Percentiles rank a stretch among this genome's conserved stretches.
Conservation (phyloP, 1,139 yeast species). For the Saccharomyces hybrid region DNA sequence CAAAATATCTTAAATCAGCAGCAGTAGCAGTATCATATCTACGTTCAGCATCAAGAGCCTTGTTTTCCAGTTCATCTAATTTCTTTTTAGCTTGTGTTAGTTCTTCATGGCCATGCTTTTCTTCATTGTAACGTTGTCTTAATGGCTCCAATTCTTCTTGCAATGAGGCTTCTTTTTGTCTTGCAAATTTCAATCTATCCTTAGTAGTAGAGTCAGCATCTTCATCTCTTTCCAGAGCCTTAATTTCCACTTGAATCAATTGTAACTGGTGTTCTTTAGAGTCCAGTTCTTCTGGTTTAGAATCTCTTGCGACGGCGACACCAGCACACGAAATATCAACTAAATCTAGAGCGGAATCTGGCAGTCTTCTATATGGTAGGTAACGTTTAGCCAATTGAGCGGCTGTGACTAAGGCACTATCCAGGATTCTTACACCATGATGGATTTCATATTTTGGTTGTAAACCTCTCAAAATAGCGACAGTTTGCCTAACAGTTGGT, state of each 20-base stretch:
- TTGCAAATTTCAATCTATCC: slow-evolving; percentile 76
- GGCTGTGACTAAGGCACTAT: slow-evolving; percentile 89
- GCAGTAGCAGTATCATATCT: slow-evolving; percentile 91
- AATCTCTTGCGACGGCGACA: slow-evolving; percentile 96
- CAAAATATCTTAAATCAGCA: slow-evolving; percentile 93
- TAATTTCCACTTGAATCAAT: slow-evolving; percentile 87
- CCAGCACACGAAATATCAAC: slow-evolving; percentile 97
- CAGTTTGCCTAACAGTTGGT: slow-evolving; percentile 85
- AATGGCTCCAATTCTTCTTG: slow-evolving; percentile 83
- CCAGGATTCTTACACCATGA: slow-evolving; percentile 95
- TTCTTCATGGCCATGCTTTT: slow-evolving; percentile 86
- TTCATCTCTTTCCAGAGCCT: slow-evolving; percentile 93
- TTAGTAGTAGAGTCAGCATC: slow-evolving; percentile 82
- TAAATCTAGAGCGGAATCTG: slow-evolving; percentile 95
- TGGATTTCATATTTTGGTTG: slow-evolving; percentile 95
- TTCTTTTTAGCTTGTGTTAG: slow-evolving; percentile 82
- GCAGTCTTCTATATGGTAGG: slow-evolving; percentile 89
- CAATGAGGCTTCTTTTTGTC: slow-evolving; percentile 69
- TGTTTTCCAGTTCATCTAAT: slow-evolving; percentile 83
- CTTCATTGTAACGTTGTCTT: slow-evolving; percentile 78
- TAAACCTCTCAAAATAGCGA: slow-evolving; percentile 91
- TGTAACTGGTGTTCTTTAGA: slow-evolving; percentile 87
- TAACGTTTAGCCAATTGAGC: slow-evolving; percentile 94
- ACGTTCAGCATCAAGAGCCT: slow-evolving; percentile 95
- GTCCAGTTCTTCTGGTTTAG: slow-evolving; percentile 95